phyloP scores from a whole-genome alignment of 768 basidiomycete genomes.

The Auricularia auricula-judae region DNA sequence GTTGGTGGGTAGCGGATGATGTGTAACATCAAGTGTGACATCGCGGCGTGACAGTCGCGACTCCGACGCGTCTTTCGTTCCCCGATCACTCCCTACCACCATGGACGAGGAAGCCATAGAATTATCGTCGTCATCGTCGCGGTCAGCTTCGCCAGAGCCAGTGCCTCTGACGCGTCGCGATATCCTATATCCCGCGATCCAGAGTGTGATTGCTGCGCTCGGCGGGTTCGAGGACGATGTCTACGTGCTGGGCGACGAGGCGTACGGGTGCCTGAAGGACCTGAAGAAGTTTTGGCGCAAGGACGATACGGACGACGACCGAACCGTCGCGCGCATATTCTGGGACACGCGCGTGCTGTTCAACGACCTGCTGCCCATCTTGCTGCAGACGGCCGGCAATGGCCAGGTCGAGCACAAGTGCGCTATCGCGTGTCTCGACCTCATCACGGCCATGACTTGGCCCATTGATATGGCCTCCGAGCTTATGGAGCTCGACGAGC shows the following conservation, averaged over 20 bases:
- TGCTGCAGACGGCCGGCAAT: constrained; percentile 69
- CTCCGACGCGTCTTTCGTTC: not conserved
- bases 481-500: constrained; percentile 75
- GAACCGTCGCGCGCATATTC: constrained; percentile 89
- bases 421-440: constrained; percentile 73
- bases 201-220: constrained; percentile 66
- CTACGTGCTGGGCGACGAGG: constrained; percentile 75
- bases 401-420: constrained; percentile 72
- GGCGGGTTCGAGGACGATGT: constrained; percentile 54
- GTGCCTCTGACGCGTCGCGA: constrained; percentile 6
- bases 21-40: not conserved
- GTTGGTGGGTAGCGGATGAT: too few species aligned
- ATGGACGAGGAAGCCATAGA: not conserved
- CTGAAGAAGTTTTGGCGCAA: constrained; percentile 92
- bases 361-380: constrained; percentile 81
- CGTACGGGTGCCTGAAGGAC: constrained; percentile 79
- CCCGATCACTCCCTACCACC: not conserved
- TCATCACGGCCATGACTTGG: constrained; percentile 98
- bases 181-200: constrained; percentile 57
- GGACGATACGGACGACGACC: constrained; percentile 94
- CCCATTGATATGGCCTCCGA: constrained; percentile 94
- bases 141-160: not conserved
- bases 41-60: not conserved
- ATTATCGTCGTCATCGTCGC: not conserved
- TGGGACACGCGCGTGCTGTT: constrained; percentile 77